Base-by-base conservation (phyloP, 352 stramenopile species). In the Globisporangium mamillatum region DNA sequence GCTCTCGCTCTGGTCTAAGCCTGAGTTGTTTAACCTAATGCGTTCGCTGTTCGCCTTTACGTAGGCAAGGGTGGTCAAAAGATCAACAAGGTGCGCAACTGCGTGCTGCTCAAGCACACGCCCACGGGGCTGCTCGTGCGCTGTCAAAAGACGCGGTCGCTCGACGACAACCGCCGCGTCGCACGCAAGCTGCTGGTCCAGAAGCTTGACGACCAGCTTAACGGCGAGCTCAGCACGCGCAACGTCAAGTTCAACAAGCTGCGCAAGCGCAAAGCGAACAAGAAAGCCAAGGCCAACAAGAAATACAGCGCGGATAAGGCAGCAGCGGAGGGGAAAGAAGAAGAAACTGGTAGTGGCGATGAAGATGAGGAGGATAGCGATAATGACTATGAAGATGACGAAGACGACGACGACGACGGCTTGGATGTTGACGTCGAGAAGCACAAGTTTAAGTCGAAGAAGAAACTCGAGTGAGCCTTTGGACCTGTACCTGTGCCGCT, bases 71-170 rank as follows among this genome's bases (percentile, higher is more conserved):
- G 90, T 50, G 90, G 90, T 0, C 90, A 97, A 74, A 97, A 96
- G 77, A 95, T 97, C 71, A 97, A 97, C 80, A 97, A 97, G 66
- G 88, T 96, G 66, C 81, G 87, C 64, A 96, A 95, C 77, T 93
- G 87, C 70, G 90, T 97, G 60, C 73, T 95, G 66, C 77, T 97
- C 44, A 94, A 89, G 46, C 90, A 97, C 65, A 36, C 81, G 12
- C 89, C 90, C 22, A 94, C 90, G 41, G 89, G 86, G 4, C 63
- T 94, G 7, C 84, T 86, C 55, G 81, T 94, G 68, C 86, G 81
- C 29, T 92, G 82, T 72, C 86, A 94, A 67, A 89, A 92, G 74
- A 93, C 86, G 58, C 84, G 86, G 27, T 92, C 83, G 66, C 77
- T 94, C 22, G 84, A 92, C 60, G 84, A 82, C 72, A 94, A 94